These are phyloP conservation scores for Choiromyces venosus DNA, from an alignment of 495 filamentous ascomycete species.

Conservation along the genomic window DNA sequence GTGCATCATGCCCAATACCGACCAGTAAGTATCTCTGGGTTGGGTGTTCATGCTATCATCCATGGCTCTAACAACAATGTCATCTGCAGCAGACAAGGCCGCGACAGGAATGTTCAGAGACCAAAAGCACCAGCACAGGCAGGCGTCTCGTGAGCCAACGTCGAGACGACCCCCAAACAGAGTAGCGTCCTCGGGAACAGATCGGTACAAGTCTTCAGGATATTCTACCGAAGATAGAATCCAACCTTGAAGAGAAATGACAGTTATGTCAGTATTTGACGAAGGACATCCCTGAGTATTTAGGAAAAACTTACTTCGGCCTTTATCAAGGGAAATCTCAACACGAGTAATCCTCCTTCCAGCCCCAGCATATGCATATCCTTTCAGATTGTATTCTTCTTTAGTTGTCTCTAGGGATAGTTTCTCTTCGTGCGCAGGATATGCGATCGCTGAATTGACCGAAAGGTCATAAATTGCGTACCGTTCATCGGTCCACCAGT, in stretches of 20 bases:
- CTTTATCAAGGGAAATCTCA: slow-evolving; percentile 80
- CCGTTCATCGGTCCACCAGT: slow-evolving; percentile 84
- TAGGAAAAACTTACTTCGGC: slow-evolving; percentile 48
- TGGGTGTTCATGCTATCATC: slow-evolving; percentile 86
- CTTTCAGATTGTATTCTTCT: slow-evolving; percentile 57
- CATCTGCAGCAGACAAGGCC: slow-evolving; percentile 59
- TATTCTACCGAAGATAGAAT: slow-evolving; percentile 73
- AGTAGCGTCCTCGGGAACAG: slow-evolving; percentile 51
- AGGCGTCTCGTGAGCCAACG: slow-evolving; percentile 73
- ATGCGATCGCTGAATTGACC: slow-evolving; percentile 76
- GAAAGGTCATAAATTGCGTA: slow-evolving; percentile 95
- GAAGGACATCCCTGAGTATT: neutral
- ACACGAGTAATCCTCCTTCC: slow-evolving; percentile 79
- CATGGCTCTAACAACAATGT: slow-evolving; percentile 82
- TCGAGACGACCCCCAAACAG: slow-evolving; percentile 76
- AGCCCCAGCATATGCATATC: slow-evolving; percentile 88
- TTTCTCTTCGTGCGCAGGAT: slow-evolving; percentile 74
- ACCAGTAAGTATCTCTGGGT: slow-evolving; percentile 96
- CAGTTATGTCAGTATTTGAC: slow-evolving; percentile 25
- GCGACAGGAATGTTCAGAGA: slow-evolving; percentile 61
- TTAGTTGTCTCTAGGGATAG: slow-evolving; percentile 47
- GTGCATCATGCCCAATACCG: slow-evolving; percentile 97
- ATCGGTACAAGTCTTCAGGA: slow-evolving; percentile 75
- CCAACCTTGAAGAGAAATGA: slow-evolving; percentile 56
- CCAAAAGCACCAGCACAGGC: slow-evolving; percentile 97